Evolutionary conservation across 73 alveolate species (phyloP).

Genomic region (Symbiodinium natans): DNA sequence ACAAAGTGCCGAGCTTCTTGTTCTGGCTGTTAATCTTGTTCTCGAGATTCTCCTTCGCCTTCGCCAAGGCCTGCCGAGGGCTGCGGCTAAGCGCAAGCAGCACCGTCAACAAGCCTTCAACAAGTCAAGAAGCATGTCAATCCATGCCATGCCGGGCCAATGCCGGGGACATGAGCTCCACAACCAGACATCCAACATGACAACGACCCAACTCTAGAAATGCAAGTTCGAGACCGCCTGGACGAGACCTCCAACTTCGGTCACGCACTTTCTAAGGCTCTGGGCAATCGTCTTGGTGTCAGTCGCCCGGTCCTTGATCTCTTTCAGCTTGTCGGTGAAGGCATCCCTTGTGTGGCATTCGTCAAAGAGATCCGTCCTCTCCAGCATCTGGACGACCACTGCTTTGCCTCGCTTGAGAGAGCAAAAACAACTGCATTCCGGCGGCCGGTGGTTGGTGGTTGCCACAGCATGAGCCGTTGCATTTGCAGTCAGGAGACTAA

Average conservation of each 20-base stretch:
- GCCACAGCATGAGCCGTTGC: too few species aligned
- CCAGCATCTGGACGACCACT: background rate
- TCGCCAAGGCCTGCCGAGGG: background rate
- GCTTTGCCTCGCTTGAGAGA: too few species aligned
- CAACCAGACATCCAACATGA: too few species aligned
- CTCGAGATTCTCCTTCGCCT: background rate
- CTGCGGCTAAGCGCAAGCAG: too few species aligned
- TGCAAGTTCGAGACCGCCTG: too few species aligned
- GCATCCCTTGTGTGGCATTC: background rate
- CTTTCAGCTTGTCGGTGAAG: background rate
- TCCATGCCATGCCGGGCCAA: too few species aligned
- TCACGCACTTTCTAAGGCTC: background rate
- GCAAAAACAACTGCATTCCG: too few species aligned
- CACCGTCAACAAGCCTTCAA: too few species aligned
- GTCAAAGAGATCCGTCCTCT: background rate
- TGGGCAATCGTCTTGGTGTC: background rate
- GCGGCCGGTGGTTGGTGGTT: too few species aligned
- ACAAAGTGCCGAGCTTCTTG: background rate
- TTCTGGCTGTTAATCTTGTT: background rate
- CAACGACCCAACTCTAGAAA: too few species aligned
- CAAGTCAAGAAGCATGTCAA: too few species aligned
- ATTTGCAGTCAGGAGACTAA: background rate
- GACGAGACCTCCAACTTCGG: background rate
- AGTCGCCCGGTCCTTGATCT: background rate
- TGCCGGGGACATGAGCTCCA: too few species aligned